Evolutionary conservation across 164 flowering plant species (phyloP).

Genomic region (Dillenia turbinata): DNA sequence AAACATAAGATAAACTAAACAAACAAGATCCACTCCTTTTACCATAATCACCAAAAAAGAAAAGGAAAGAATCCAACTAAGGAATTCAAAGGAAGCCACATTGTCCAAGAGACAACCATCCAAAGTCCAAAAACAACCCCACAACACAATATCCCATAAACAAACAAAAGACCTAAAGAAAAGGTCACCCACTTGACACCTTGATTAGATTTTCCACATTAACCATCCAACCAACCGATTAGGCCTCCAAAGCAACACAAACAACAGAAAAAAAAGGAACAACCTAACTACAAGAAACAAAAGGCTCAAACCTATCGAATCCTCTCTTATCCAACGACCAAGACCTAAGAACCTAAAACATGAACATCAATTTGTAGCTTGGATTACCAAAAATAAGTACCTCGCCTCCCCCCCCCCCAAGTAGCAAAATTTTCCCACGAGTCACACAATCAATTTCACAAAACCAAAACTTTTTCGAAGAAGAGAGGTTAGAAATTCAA

Average conservation of each 20-base stretch:
- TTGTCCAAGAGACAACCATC: slow-evolving; percentile 23
- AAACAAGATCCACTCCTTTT: not conserved
- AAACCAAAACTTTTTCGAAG: too few species aligned
- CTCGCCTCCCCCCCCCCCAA: too few species aligned
- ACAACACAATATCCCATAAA: slow-evolving; percentile 16
- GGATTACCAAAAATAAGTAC: too few species aligned
- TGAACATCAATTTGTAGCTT: too few species aligned
- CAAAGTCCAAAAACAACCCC: slow-evolving; percentile 20
- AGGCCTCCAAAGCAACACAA: slow-evolving; percentile 10
- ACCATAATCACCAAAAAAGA: slow-evolving; percentile 1
- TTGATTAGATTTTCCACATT: slow-evolving; percentile 21
- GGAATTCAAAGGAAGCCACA: slow-evolving; percentile 19
- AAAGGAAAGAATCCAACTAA: slow-evolving; percentile 12
- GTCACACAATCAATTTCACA: too few species aligned
- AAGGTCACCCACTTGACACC: slow-evolving; percentile 11
- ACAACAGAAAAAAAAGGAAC: not conserved
- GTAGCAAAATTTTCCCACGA: too few species aligned
- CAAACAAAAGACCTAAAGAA: slow-evolving; percentile 16
- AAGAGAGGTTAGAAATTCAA: too few species aligned
- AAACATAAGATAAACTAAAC: too few species aligned
- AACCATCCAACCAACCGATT: slow-evolving; percentile 7
- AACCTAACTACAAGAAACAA: slow-evolving; percentile 1
- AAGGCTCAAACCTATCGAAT: slow-evolving; percentile 8
- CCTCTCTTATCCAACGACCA: not conserved
- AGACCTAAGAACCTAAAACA: not conserved